phyloP scores from a whole-genome alignment of 2,329 filamentous ascomycete species.

The Talaromyces amestolkiae region DNA sequence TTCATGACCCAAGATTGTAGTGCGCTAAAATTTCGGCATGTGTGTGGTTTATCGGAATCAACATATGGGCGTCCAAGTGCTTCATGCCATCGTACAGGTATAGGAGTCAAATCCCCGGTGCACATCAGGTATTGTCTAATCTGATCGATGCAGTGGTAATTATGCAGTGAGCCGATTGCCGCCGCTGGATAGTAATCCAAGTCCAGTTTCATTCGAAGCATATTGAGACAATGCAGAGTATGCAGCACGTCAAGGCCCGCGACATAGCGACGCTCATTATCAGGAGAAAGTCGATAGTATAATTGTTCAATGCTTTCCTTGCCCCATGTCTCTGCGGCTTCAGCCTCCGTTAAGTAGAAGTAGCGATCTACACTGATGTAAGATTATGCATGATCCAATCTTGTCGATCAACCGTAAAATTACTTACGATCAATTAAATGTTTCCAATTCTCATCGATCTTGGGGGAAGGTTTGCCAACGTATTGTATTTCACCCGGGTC shows the following conservation, averaged over 20 bases:
- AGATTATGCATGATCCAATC: background rate
- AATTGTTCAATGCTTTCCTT: background rate
- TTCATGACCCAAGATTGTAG: background rate
- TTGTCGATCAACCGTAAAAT: no score
- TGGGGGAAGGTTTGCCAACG: background rate
- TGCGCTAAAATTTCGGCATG: background rate
- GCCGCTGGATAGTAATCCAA: background rate
- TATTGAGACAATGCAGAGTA: background rate
- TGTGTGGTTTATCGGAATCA: background rate
- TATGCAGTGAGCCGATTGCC: background rate
- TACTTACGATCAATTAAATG: background rate
- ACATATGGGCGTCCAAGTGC: background rate
- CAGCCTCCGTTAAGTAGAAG: background rate
- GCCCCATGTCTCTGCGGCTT: background rate
- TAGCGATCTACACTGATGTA: background rate
- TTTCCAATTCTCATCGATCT: slow-evolving; percentile 4
- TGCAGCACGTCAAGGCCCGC: background rate
- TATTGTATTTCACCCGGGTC: background rate
- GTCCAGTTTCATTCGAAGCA: background rate
- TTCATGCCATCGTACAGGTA: background rate
- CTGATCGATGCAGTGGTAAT: background rate
- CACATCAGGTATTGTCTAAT: background rate
- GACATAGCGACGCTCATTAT: background rate
- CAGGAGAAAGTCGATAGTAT: background rate
- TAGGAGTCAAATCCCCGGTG: background rate